Conservation (phyloP, 495 filamentous ascomycete species). For the Xylaria flabelliformis region DNA sequence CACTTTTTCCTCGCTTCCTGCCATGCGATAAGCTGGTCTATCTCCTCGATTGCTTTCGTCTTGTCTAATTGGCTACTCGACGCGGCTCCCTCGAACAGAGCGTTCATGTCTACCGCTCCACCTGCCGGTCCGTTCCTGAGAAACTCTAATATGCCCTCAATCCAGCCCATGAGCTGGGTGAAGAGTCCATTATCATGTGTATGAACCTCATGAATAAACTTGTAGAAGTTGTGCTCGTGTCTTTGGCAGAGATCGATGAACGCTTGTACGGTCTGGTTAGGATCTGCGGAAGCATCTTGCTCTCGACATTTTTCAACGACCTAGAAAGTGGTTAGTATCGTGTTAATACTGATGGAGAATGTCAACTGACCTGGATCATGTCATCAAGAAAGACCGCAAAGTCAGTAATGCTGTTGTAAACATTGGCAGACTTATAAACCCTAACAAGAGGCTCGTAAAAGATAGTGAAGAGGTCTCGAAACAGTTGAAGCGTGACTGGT, state of each 20-base stretch:
- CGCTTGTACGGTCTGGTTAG: constrained; percentile 97
- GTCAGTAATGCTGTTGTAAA: constrained; percentile 95
- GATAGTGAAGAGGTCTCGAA: constrained; percentile 96
- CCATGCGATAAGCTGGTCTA: constrained; percentile 87
- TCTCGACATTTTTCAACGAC: constrained; percentile 89
- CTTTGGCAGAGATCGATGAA: constrained; percentile 97
- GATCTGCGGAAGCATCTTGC: constrained; percentile 91
- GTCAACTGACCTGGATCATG: constrained; percentile 66
- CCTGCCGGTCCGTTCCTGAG: constrained; percentile 81
- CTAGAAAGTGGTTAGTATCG: constrained; percentile 34
- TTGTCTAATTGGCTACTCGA: constrained; percentile 71
- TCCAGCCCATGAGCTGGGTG: constrained; percentile 93
- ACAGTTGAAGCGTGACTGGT: constrained; percentile 88
- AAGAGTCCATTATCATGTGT: constrained; percentile 98
- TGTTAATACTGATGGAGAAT: not conserved
- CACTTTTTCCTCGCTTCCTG: constrained; percentile 93
- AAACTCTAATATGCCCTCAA: constrained; percentile 96
- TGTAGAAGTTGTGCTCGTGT: constrained; percentile 97
- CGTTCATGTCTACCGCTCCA: constrained; percentile 89
- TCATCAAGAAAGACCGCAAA: constrained; percentile 94
- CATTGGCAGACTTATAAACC: constrained; percentile 98
- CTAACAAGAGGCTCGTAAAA: constrained; percentile 97
- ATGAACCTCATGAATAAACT: constrained; percentile 97
- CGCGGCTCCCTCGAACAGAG: constrained; percentile 79
- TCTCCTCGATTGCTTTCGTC: constrained; percentile 75